Conservation (phyloP, 2,329 filamentous ascomycete genomes). For the Apiospora rasikravindrae region DNA sequence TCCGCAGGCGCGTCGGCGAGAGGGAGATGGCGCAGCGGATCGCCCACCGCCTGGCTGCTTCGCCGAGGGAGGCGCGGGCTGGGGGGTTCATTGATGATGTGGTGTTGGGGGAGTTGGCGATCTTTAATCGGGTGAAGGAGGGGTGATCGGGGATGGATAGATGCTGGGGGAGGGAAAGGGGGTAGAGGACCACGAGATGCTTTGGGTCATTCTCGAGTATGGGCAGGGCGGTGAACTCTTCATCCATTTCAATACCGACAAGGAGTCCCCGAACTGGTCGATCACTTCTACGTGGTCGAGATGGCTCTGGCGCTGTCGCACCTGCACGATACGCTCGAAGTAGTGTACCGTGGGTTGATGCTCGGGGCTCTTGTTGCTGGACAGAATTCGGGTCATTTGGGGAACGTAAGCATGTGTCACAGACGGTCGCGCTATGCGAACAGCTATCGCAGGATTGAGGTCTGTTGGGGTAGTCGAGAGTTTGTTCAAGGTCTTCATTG, state of each 20-base stretch:
- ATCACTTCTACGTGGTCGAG: constrained; percentile 98
- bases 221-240: constrained; percentile 97
- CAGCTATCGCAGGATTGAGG: neutral
- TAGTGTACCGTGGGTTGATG: constrained; percentile 96
- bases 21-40: neutral
- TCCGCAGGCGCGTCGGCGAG: neutral
- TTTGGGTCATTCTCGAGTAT: constrained; percentile 97
- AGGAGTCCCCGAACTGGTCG: constrained; percentile 88
- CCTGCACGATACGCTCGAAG: constrained; percentile 87
- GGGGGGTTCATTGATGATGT: neutral
- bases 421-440: neutral
- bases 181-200: constrained; percentile 72
- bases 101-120: neutral
- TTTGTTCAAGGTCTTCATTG: neutral
- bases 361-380: constrained; percentile 54
- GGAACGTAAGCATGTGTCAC: neutral
- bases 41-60: neutral
- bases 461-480: neutral
- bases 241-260: constrained; percentile 89
- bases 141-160: neutral
- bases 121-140: neutral
- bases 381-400: neutral
- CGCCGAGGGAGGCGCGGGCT: neutral
- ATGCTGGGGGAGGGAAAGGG: neutral
- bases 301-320: constrained; percentile 95